Evolutionary conservation across 2,329 filamentous ascomycete species (phyloP), one percentile per base, ranked within the genome.

Genomic region (Aciculosporium take): DNA sequence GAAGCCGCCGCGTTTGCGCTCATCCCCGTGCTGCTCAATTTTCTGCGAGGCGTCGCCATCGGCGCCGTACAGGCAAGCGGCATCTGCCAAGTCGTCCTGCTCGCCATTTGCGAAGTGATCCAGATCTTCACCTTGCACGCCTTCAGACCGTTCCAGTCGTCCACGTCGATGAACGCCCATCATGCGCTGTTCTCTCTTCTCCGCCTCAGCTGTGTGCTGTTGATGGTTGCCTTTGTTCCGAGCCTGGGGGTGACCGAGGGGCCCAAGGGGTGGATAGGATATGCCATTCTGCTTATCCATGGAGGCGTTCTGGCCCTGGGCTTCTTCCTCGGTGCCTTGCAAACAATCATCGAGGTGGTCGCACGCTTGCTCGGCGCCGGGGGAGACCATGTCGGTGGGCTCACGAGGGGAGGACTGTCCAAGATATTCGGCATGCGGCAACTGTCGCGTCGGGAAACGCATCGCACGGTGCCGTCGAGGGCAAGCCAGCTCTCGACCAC

Each of bases 91-190:
- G 75, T 98, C 43, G 84, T 95, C 20, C 69, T 96, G 33, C 72
- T 98, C 30, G 88, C 88, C 21, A 89, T 95, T 41, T 95, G 88
- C 60, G 91, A 98, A 63, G 83, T 96, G 47, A 81, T 95, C 27
- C 77, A 88, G 45, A 78, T 95, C 28, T 68, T 96, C 34, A 89
- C 88, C 0, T 66, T 96, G 4, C 80, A 91, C 52, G 85, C 86
- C 7, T 94, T 96, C 65, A 79, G 84, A 13, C 91, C 91, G 0
- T 98, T 93, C 54, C 81, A 89, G 46, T 79, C 80, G 2, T 79
- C 88, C 18, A 96, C 91, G 0, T 95, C 89, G 23, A 98, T 98
- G 91, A 96, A 96, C 56, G 77, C 85, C 8, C 95, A 95, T 51
- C 88, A 96, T 53, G 84, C 82, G 2, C 76, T 87, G 47, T 94